Percentiles rank a stretch among this genome's conserved stretches.
phyloP scores from a whole-genome alignment of 2,329 filamentous ascomycete genomes.

The Metarhizium brunneum region DNA sequence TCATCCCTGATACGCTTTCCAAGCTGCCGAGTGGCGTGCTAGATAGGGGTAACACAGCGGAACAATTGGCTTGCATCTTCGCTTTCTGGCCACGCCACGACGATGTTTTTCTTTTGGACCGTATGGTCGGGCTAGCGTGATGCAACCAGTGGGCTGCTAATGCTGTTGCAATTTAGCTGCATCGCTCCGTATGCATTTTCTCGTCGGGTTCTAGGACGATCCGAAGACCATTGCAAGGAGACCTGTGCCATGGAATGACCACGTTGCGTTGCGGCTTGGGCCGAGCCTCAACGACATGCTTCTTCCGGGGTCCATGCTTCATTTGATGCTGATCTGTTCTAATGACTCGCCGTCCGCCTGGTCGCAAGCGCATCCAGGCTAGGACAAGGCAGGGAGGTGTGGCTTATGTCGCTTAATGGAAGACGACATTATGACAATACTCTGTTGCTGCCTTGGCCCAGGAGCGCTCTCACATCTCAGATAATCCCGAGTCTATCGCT shows the following conservation, averaged over 20 bases:
- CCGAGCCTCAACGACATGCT: not conserved
- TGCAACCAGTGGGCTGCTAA: not conserved
- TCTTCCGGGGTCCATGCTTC: not conserved
- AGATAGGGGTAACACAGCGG: slow-evolving; percentile 6
- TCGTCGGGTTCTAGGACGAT: not conserved
- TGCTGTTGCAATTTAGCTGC: not conserved
- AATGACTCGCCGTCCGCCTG: slow-evolving; percentile 4
- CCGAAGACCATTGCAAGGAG: not conserved
- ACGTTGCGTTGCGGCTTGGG: not conserved
- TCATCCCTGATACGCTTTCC: not conserved
- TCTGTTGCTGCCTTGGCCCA: not conserved
- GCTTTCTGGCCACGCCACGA: not conserved
- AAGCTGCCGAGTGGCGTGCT: slow-evolving; percentile 6
- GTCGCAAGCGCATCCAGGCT: not conserved
- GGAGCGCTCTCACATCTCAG: not conserved
- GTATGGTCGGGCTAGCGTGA: not conserved
- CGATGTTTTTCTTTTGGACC: not conserved
- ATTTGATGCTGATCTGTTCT: not conserved
- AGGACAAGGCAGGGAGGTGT: not conserved
- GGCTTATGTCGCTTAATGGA: not conserved
- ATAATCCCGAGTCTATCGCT: not conserved
- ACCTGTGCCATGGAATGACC: not conserved
- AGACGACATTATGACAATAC: not conserved
- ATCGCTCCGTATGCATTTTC: not conserved
- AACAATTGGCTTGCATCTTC: not conserved